A percentile compares a stretch with the other conserved stretches of the same genome.
These are phyloP conservation scores for Rhizopogon vulgaris DNA, from an alignment of 768 basidiomycete genomes.

Conservation along the genomic window DNA sequence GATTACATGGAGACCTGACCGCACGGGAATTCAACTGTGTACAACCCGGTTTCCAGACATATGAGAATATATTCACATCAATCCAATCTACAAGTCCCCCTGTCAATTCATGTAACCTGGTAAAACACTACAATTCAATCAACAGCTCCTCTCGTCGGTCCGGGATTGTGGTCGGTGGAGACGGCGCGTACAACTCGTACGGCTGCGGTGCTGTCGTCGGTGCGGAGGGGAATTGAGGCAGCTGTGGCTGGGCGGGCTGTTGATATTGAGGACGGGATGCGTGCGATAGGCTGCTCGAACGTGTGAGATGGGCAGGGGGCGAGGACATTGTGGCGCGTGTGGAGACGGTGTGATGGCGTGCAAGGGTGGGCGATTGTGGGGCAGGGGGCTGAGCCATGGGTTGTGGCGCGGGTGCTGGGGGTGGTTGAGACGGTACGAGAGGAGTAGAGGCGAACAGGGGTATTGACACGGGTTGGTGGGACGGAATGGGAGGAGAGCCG, in stretches of 20 bases:
- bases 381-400: constrained; percentile 7
- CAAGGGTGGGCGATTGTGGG: constrained; percentile 7
- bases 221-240: constrained; percentile 61
- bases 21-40: too few species aligned
- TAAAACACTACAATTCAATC: constrained; percentile 32
- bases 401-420: constrained; percentile 2
- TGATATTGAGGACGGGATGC: constrained; percentile 6
- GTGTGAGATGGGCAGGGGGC: neutral
- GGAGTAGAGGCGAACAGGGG: constrained; percentile 9
- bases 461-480: constrained; percentile 16
- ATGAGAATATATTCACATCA: neutral
- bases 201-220: constrained; percentile 55
- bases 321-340: constrained; percentile 1
- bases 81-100: neutral
- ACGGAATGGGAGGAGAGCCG: constrained; percentile 10
- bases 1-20: too few species aligned
- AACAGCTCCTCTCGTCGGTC: constrained; percentile 59
- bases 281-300: neutral
- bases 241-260: constrained; percentile 15
- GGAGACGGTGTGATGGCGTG: constrained; percentile 17
- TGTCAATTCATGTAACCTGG: neutral
- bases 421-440: neutral
- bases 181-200: constrained; percentile 43
- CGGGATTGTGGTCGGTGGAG: constrained; percentile 40
- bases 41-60: too few species aligned